These are phyloP conservation scores for Hypoxylon fuscum DNA, from an alignment of 495 filamentous ascomycete species.

Conservation along the genomic window DNA sequence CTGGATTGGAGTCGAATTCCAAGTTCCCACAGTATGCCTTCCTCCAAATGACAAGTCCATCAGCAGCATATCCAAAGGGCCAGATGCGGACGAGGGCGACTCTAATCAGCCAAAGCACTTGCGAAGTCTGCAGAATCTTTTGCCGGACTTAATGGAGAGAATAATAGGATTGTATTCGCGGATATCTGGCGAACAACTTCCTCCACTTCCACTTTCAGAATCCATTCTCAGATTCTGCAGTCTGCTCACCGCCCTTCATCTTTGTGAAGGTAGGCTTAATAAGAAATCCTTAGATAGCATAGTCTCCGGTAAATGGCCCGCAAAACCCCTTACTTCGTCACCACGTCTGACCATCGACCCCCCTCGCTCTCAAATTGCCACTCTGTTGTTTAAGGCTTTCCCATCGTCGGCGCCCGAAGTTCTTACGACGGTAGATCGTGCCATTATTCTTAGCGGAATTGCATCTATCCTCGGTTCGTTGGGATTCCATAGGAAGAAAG, in stretches of 20 bases:
- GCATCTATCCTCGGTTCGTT: conserved; percentile 80
- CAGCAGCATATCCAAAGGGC: conserved; percentile 55
- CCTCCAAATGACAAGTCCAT: conserved; percentile 57
- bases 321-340: conserved; percentile 49
- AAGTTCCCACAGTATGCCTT: conserved; percentile 67
- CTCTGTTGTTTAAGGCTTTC: conserved; percentile 75
- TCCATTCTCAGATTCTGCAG: conserved; percentile 81
- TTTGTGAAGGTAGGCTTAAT: conserved; percentile 73
- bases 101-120: conserved; percentile 54
- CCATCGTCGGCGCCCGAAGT: conserved; percentile 70
- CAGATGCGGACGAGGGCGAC: conserved; percentile 54
- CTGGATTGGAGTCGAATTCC: conserved; percentile 87
- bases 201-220: conserved; percentile 82
- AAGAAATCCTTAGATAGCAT: conserved; percentile 73
- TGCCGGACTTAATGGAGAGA: conserved; percentile 73
- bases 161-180: conserved; percentile 85
- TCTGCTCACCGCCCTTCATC: conserved; percentile 73
- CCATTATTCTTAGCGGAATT: conserved; percentile 83
- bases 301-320: conserved; percentile 55
- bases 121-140: conserved; percentile 50
- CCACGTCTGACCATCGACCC: conserved; percentile 60
- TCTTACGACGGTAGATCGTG: conserved; percentile 73
- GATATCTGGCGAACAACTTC: conserved; percentile 82
- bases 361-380: conserved; percentile 71
- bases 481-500: conserved; percentile 85